Evolutionary conservation across 768 basidiomycete genomes (phyloP).

Genomic region (Mycena olivaceomarginata): DNA sequence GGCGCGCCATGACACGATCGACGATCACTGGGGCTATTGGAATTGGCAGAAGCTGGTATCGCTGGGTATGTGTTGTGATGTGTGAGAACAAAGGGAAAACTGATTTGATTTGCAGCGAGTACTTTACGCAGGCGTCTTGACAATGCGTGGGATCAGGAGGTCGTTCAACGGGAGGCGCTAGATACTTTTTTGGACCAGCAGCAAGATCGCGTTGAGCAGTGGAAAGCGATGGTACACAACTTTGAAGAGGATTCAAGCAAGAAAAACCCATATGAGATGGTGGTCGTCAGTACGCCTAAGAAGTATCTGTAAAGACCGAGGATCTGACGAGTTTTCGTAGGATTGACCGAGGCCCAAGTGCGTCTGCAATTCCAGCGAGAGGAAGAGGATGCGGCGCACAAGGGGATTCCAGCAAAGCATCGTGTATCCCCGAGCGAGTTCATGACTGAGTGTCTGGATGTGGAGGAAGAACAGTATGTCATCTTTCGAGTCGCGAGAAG

Average conservation of each 20-base stretch:
- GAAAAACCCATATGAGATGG: no score
- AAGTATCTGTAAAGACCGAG: no score
- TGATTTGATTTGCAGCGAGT: no score
- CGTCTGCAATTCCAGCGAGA: background rate
- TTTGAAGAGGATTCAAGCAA: background rate
- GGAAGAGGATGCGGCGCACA: background rate
- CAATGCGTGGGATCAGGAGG: background rate
- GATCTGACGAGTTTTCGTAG: background rate
- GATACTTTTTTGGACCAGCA: conserved; percentile 4
- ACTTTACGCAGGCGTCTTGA: background rate
- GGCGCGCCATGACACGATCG: no score
- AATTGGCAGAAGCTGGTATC: no score
- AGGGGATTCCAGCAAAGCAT: background rate
- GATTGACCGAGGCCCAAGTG: conserved; percentile 10
- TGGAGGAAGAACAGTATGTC: conserved; percentile 23
- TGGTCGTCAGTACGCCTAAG: background rate
- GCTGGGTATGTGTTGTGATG: no score
- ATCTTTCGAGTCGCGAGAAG: no score
- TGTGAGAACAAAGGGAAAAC: no score
- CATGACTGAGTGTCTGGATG: background rate
- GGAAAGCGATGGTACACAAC: conserved; percentile 18
- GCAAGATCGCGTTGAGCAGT: background rate
- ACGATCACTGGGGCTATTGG: no score
- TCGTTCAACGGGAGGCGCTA: background rate
- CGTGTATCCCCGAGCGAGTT: background rate